Percentiles rank a stretch among this genome's conserved stretches.
These are phyloP conservation scores for Hericium alpestre DNA, from an alignment of 768 basidiomycete genomes.

Conservation along the genomic window DNA sequence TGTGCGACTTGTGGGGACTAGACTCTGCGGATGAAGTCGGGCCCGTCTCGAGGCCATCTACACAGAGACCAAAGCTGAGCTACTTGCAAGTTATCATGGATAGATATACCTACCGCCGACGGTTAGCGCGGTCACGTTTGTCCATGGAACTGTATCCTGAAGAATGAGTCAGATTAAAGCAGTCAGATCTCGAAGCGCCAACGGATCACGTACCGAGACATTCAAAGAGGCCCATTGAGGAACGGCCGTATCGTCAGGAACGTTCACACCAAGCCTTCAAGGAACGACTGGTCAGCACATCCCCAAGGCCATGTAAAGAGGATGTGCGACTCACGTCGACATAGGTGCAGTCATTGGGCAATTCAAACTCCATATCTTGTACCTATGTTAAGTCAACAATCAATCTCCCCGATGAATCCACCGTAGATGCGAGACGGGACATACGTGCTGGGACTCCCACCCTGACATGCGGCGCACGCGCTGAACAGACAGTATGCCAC, in stretches of 20 bases:
- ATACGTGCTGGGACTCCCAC: slow-evolving; percentile 1
- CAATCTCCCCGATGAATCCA: too few species aligned
- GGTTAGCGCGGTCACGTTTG: not conserved
- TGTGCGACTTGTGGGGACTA: slow-evolving; percentile 17
- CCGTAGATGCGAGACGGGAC: not conserved
- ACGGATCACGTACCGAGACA: slow-evolving; percentile 23
- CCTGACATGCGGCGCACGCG: slow-evolving; percentile 20
- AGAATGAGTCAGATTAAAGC: not conserved
- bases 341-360: not conserved
- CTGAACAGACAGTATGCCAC: slow-evolving; percentile 18
- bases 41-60: not conserved
- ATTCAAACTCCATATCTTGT: slow-evolving; percentile 2
- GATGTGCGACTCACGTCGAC: too few species aligned
- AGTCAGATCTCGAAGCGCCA: not conserved
- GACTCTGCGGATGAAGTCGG: too few species aligned
- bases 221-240: slow-evolving; percentile 43
- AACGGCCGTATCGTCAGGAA: slow-evolving; percentile 32
- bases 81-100: not conserved
- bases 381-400: too few species aligned
- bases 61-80: not conserved
- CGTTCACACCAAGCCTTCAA: slow-evolving; percentile 8
- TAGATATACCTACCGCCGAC: not conserved
- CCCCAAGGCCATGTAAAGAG: too few species aligned
- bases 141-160: slow-evolving; percentile 3
- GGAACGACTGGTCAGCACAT: too few species aligned